Conservation (phyloP, 1,284 basidiomycete genomes). For the Tilletia setariae region DNA sequence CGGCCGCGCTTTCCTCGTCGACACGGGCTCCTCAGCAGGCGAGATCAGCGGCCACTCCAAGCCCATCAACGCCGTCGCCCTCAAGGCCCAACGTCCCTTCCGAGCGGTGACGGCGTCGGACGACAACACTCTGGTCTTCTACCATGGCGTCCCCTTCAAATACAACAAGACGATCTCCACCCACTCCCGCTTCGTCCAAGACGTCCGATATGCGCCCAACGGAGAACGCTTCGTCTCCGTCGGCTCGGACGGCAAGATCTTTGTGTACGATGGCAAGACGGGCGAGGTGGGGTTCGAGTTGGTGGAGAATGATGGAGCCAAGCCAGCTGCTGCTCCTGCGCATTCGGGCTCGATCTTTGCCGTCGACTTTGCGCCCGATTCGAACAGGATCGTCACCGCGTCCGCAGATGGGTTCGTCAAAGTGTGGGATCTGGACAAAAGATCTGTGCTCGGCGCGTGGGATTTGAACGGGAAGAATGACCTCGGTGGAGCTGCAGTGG, state of each 20-base stretch:
- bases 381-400: slow-evolving; percentile 72
- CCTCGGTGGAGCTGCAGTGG: slow-evolving; percentile 18
- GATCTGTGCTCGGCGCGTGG: slow-evolving; percentile 28
- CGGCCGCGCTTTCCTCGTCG: slow-evolving; percentile 55
- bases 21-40: slow-evolving; percentile 78
- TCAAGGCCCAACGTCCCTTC: slow-evolving; percentile 84
- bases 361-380: slow-evolving; percentile 54
- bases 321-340: no score
- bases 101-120: slow-evolving; percentile 67
- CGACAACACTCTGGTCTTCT: slow-evolving; percentile 76
- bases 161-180: slow-evolving; percentile 59
- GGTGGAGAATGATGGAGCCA: slow-evolving; percentile 33
- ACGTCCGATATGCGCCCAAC: slow-evolving; percentile 72
- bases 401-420: slow-evolving; percentile 76
- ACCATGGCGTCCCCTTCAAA: slow-evolving; percentile 67
- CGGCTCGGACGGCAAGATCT: slow-evolving; percentile 81
- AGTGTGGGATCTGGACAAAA: slow-evolving; percentile 38
- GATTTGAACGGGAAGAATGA: slow-evolving; percentile 34
- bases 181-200: slow-evolving; percentile 91
- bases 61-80: slow-evolving; percentile 87
- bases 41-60: slow-evolving; percentile 91
- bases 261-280: slow-evolving; percentile 86
- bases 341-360: slow-evolving; percentile 57
- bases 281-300: slow-evolving; percentile 63
- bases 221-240: slow-evolving; percentile 72